phyloP scores from a whole-genome alignment of 2,329 filamentous ascomycete genomes.

The Colletotrichum destructivum region DNA sequence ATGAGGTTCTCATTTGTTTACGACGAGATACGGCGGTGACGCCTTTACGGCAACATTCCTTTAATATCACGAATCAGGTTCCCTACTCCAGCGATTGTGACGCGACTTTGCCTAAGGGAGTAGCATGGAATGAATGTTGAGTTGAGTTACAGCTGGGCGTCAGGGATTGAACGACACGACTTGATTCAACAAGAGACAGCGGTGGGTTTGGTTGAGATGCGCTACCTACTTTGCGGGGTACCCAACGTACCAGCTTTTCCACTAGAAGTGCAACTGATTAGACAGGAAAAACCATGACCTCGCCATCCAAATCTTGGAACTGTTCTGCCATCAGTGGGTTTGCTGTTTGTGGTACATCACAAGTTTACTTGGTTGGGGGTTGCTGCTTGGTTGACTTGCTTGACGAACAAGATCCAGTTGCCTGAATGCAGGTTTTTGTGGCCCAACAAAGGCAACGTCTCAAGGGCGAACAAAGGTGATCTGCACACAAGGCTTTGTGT shows the following conservation, averaged over 20 bases:
- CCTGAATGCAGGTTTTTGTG: too few relatives aligned
- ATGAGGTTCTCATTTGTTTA: slow-evolving; percentile 1
- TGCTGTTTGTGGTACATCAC: not conserved
- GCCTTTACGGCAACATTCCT: slow-evolving; percentile 13
- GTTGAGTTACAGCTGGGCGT: not conserved
- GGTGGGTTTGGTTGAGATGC: slow-evolving; percentile 29
- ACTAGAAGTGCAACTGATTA: too few relatives aligned
- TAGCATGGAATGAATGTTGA: not conserved
- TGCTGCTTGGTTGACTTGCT: not conserved
- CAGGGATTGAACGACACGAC: not conserved
- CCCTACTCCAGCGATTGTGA: not conserved
- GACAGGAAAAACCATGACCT: not conserved
- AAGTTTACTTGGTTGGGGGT: not conserved
- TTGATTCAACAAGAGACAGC: slow-evolving; percentile 22
- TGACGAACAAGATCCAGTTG: too few relatives aligned
- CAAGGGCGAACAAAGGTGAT: not conserved
- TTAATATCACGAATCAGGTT: slow-evolving; percentile 11
- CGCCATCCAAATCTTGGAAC: not conserved
- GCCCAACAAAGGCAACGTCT: not conserved
- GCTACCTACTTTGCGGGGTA: not conserved
- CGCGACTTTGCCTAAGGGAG: not conserved
- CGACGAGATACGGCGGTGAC: not conserved
- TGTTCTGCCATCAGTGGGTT: not conserved
- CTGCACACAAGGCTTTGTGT: not conserved
- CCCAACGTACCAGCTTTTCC: not conserved